These are phyloP conservation scores for Mycena amicta DNA, from an alignment of 768 basidiomycete species.

Conservation along the genomic window DNA sequence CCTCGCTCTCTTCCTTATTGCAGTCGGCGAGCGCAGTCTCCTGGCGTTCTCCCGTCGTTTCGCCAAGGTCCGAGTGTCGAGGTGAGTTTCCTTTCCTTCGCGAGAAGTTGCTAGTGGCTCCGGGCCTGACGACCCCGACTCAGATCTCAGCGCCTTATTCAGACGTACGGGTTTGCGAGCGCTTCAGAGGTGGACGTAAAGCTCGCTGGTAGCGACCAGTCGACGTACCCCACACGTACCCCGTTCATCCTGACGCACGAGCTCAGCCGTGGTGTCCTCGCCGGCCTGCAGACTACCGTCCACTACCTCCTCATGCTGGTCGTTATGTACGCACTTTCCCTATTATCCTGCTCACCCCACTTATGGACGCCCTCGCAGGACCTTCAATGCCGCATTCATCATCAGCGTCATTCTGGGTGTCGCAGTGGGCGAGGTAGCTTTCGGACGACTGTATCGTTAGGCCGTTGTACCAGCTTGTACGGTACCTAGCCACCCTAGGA, in stretches of 20 bases:
- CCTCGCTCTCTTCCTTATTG: slow-evolving; percentile 67
- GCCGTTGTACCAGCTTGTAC: neutral
- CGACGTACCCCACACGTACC: neutral
- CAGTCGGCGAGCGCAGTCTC: slow-evolving; percentile 72
- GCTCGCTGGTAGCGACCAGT: neutral
- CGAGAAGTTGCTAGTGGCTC: neutral
- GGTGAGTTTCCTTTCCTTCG: neutral
- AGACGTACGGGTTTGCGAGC: slow-evolving; percentile 6
- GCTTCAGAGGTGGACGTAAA: no score
- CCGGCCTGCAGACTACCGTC: slow-evolving; percentile 19
- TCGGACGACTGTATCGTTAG: slow-evolving; percentile 20
- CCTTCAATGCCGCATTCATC: slow-evolving; percentile 25
- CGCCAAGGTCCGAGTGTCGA: slow-evolving; percentile 1
- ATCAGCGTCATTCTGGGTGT: slow-evolving; percentile 24
- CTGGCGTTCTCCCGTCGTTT: slow-evolving; percentile 7
- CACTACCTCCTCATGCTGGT: slow-evolving; percentile 29
- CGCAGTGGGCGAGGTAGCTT: slow-evolving; percentile 21
- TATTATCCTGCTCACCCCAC: neutral
- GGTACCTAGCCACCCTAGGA: no score
- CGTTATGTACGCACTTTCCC: slow-evolving; percentile 19
- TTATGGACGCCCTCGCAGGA: slow-evolving; percentile 12
- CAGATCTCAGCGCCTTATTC: slow-evolving; percentile 8
- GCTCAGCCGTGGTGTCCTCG: slow-evolving; percentile 18
- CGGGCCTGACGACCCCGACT: neutral
- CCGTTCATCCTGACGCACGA: slow-evolving; percentile 26